Evolutionary conservation across 179 eudicot genomes (phyloP), one percentile per base, ranked within the genome.

Genomic region (Corrigiola litoralis): DNA sequence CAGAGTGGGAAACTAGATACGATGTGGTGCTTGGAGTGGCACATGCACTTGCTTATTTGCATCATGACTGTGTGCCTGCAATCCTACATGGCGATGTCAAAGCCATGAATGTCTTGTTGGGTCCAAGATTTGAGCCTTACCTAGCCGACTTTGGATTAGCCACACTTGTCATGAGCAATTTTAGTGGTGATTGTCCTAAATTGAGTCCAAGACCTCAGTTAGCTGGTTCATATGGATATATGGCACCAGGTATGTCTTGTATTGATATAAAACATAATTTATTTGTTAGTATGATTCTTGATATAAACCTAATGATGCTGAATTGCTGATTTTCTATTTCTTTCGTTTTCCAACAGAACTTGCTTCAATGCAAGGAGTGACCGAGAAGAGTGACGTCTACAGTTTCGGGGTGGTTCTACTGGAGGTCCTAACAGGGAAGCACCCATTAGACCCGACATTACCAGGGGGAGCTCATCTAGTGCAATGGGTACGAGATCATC

Each of bases 121-220:
- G 98, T 54, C 60, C 77, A 5, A 70, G 79, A 18, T 78, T 80
- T 54, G 96, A 92, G 70, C 81, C 98, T 54, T 92, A 82, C 56
- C 85, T 92, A 1, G 98, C 92, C 32, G 98, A 92, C 47, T 92
- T 92, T 74, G 98, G 98, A 53, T 73, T 92, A 34, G 98, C 98
- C 16, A 82, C 82, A 73, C 82, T 74, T 57, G 80, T 89, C 53
- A 50, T 67, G 40, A 55, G 63, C 46, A 61, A 58, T 16, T 52
- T 45, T 21, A 56, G 70, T 27, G 67, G 63, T 42, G 86, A 67
- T 56, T 16, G 49, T 41, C 50, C 83, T 56, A 85, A 83, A 72
- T 71, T 68, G 61, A 78, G 55, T 38, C 89, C 75, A 34, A 83
- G 83, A 67, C 88, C 92, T 57, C 82, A 81, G 1, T 79, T 92